Percentiles rank a stretch among this genome's conserved stretches.
These are phyloP conservation scores for Rhizopus microsporus DNA, from an alignment of 371 early-diverging fungal species.

Conservation along the genomic window DNA sequence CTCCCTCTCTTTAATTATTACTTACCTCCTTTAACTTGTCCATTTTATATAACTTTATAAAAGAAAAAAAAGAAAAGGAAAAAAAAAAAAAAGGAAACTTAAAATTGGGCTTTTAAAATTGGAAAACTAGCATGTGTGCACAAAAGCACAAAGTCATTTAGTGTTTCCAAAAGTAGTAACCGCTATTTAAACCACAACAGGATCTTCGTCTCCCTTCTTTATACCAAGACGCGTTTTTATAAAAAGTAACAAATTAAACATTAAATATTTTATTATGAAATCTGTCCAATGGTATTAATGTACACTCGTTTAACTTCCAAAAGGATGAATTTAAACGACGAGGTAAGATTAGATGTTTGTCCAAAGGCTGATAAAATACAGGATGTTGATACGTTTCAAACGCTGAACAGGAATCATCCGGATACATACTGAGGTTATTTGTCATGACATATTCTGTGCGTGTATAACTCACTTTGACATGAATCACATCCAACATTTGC, in stretches of 20 bases:
- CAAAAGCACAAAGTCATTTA: neutral
- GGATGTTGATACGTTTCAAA: conserved; percentile 37
- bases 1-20: neutral
- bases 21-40: conserved; percentile 30
- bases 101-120: conserved; percentile 7
- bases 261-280: conserved; percentile 1
- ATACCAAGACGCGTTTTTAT: neutral
- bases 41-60: conserved; percentile 13
- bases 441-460: conserved; percentile 3
- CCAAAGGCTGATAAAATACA: conserved; percentile 23
- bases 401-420: conserved; percentile 24
- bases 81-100: conserved; percentile 5
- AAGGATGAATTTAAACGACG: conserved; percentile 6
- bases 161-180: neutral
- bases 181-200: neutral
- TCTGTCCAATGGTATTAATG: conserved; percentile 16
- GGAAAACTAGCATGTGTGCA: neutral
- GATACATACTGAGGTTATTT: conserved; percentile 21
- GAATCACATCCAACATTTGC: neutral
- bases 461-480: neutral
- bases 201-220: neutral
- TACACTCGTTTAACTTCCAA: conserved; percentile 33
- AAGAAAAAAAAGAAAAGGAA: conserved; percentile 9
- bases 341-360: conserved; percentile 21
- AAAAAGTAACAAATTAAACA: conserved; percentile 2